phyloP scores from a whole-genome alignment of 2,329 filamentous ascomycete genomes.

The Stylonectria norvegica region DNA sequence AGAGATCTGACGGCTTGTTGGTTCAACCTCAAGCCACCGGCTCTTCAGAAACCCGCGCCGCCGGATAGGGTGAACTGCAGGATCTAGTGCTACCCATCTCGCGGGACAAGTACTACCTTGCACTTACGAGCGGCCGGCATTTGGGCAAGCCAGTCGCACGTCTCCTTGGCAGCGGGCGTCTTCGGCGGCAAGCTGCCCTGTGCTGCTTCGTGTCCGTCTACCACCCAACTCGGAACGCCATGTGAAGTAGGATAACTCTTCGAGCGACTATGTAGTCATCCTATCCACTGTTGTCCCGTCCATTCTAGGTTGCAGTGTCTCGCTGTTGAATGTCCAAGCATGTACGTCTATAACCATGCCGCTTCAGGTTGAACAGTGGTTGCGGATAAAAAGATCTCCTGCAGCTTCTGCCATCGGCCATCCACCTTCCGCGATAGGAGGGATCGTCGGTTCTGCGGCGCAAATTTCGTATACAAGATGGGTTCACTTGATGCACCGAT shows the following conservation, averaged over 20 bases:
- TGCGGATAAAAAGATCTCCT: slow-evolving; percentile 2
- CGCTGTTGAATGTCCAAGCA: no score
- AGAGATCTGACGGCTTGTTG: not conserved
- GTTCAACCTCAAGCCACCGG: not conserved
- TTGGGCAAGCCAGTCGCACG: slow-evolving; percentile 1
- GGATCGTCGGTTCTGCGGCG: slow-evolving; percentile 8
- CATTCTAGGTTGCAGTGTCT: no score
- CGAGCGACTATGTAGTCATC: no score
- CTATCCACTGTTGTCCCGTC: no score
- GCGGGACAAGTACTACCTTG: not conserved
- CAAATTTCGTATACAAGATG: no score
- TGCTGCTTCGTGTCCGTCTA: slow-evolving; percentile 2
- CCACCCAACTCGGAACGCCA: no score
- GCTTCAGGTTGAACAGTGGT: no score
- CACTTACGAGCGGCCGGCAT: slow-evolving; percentile 6
- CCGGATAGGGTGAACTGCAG: not conserved
- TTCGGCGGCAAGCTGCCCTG: not conserved
- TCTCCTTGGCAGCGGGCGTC: slow-evolving; percentile 4
- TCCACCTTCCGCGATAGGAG: slow-evolving; percentile 8
- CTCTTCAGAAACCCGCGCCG: not conserved
- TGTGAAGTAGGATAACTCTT: no score
- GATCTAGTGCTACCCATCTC: not conserved
- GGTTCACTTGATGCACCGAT: no score
- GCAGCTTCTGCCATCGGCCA: slow-evolving; percentile 2
- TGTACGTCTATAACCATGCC: no score